Evolutionary conservation across 495 filamentous ascomycete genomes (phyloP), one percentile per base, ranked within the genome.

Genomic region (Aspergillus olivimuriae): DNA sequence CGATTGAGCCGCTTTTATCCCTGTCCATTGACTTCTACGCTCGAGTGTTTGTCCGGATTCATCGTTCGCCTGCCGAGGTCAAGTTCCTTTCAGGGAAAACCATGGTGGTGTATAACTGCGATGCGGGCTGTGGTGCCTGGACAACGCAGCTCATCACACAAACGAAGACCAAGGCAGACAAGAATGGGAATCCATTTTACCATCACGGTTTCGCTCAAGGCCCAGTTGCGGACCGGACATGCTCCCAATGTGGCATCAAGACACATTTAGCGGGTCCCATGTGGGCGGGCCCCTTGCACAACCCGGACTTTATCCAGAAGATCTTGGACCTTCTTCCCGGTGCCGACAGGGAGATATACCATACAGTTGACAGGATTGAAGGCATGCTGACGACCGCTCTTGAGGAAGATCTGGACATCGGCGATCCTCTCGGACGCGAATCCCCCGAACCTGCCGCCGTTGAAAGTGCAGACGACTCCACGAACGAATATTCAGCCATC

Each of bases 1-100:
- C 86, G 3, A 88, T 96, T 43, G 92, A 99, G 58, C 92, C 92
- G 0, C 70, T 96, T 1, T 73, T 99, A 11, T 94, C 88, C 12
- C 75, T 99, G 5, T 94, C 86, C 9, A 92, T 97, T 42, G 92
- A 99, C 61, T 99, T 87, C 59, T 99, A 99, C 58, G 75, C 78
- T n/a, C 78, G 94, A 34, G 70, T 95, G 1, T 99, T 97, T 57
- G 82, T 99, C 43, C 82, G 87, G 1, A 71, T 99, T 22, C 72
- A 77, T 43, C 84, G 77, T 35, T 87, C 84, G 2, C 82, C 89
- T 0, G 80, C 78, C 0, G 79, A 87, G 43, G 90, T 96, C 41
- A 99, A 99, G 56, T 87, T 89, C 43, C 73, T 86, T 11, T 84
- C 86, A 2, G 82, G 86, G 15, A 95, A 88, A 56, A 94, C 84